Conservation (phyloP, 2,329 filamentous ascomycete species). For the Verticillium isaacii region DNA sequence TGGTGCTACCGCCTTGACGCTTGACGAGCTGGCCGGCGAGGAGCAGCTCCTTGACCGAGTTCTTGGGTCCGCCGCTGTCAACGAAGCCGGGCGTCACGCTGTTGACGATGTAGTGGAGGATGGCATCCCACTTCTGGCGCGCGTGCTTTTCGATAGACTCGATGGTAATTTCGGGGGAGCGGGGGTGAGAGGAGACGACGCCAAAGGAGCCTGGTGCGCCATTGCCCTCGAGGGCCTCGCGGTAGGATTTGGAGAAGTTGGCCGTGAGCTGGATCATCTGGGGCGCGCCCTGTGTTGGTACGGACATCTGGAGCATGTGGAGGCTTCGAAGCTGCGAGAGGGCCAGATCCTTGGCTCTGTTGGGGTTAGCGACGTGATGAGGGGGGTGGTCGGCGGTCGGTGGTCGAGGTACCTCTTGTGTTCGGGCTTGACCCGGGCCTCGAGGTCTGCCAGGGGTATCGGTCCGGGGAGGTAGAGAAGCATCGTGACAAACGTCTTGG, state of each 20-base stretch:
- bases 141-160: slow-evolving; percentile 80
- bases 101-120: slow-evolving; percentile 91
- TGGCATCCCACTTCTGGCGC: slow-evolving; percentile 88
- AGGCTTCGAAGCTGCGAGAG: slow-evolving; percentile 76
- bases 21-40: slow-evolving; percentile 78
- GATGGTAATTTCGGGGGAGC: slow-evolving; percentile 60
- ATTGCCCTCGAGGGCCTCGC: slow-evolving; percentile 81
- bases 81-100: slow-evolving; percentile 50
- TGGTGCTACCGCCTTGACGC: slow-evolving; percentile 30
- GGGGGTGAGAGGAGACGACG: slow-evolving; percentile 66
- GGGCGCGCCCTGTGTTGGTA: slow-evolving; percentile 54
- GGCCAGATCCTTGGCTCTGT: slow-evolving; percentile 76
- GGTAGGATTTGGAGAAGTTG: slow-evolving; percentile 79
- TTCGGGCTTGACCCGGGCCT: slow-evolving; percentile 75
- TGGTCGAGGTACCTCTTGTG: slow-evolving; percentile 32
- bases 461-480: slow-evolving; percentile 86
- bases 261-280: slow-evolving; percentile 72
- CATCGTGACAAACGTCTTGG: slow-evolving; percentile 94
- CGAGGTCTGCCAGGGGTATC: slow-evolving; percentile 73
- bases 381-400: background rate
- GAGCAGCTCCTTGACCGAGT: slow-evolving; percentile 79
- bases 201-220: slow-evolving; percentile 87
- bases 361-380: slow-evolving; percentile 5
- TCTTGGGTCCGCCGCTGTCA: slow-evolving; percentile 53
- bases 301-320: slow-evolving; percentile 73